These are phyloP conservation scores for Globisporangium yorkense DNA, from an alignment of 352 stramenopile genomes.

Conservation along the genomic window DNA sequence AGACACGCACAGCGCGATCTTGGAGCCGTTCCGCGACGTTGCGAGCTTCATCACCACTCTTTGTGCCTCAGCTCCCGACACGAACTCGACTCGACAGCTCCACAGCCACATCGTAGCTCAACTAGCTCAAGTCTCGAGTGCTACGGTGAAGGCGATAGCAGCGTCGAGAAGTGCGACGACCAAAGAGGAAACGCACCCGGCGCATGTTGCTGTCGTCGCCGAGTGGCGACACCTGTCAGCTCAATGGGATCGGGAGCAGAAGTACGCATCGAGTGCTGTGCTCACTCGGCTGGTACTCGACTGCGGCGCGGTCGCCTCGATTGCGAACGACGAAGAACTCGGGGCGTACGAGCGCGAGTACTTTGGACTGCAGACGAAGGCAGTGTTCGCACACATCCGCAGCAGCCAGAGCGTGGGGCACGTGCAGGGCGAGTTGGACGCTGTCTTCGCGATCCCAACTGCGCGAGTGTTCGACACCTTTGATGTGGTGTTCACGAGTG, in stretches of 20 bases:
- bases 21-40: background rate
- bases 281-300: constrained; percentile 18
- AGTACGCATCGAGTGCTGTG: constrained; percentile 39
- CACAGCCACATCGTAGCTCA: constrained; percentile 19
- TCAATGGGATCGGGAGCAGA: constrained; percentile 17
- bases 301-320: background rate
- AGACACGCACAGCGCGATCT: constrained; percentile 3
- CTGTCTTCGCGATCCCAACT: constrained; percentile 23
- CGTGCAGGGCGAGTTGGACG: constrained; percentile 7
- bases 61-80: background rate
- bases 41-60: constrained; percentile 1
- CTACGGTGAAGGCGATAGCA: constrained; percentile 26
- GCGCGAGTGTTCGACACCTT: constrained; percentile 24
- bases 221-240: constrained; percentile 21
- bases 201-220: constrained; percentile 15
- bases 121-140: constrained; percentile 25
- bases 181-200: background rate
- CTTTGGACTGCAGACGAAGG: constrained; percentile 57
- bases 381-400: constrained; percentile 27
- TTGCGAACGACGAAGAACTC: constrained; percentile 18
- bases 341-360: constrained; percentile 4
- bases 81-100: background rate
- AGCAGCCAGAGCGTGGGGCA: constrained; percentile 1
- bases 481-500: constrained; percentile 6
- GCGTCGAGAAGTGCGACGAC: background rate